These are phyloP conservation scores for Viola odorata DNA, from an alignment of 345 rosid species.

Conservation along the genomic window DNA sequence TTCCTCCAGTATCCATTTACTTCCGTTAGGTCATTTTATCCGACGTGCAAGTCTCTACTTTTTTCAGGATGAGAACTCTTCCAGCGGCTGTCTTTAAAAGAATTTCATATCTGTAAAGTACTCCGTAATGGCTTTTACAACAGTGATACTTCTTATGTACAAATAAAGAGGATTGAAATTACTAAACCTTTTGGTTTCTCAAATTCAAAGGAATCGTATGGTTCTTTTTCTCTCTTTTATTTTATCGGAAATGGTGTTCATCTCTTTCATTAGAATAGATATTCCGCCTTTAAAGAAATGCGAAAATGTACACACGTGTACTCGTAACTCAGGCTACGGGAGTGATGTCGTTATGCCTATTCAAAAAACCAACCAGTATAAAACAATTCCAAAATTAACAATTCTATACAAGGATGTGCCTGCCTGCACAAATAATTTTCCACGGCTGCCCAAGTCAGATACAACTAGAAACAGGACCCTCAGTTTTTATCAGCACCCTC, in stretches of 20 bases:
- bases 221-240: too few species aligned
- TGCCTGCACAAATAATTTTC: not conserved
- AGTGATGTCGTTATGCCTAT: not conserved
- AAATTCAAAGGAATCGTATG: too few species aligned
- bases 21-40: constrained; percentile 29
- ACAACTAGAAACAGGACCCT: constrained; percentile 1
- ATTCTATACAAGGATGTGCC: not conserved
- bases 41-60: not conserved
- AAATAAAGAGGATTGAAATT: too few species aligned
- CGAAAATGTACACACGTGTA: too few species aligned
- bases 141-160: too few species aligned
- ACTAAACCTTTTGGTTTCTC: too few species aligned
- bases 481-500: constrained; percentile 93
- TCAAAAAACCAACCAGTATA: not conserved
- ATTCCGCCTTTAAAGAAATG: too few species aligned
- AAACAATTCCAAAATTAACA: not conserved
- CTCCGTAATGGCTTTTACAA: too few species aligned
- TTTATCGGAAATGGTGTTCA: too few species aligned
- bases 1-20: constrained; percentile 81
- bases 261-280: too few species aligned
- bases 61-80: not conserved
- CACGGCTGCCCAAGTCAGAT: not conserved
- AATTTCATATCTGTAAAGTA: too few species aligned
- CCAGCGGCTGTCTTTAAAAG: not conserved
- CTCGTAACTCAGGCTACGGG: too few species aligned